Evolutionary conservation across 2,329 filamentous ascomycete genomes (phyloP), one percentile per base, ranked within the genome.

Genomic region (Dryadomyces quercus-mongolicae): DNA sequence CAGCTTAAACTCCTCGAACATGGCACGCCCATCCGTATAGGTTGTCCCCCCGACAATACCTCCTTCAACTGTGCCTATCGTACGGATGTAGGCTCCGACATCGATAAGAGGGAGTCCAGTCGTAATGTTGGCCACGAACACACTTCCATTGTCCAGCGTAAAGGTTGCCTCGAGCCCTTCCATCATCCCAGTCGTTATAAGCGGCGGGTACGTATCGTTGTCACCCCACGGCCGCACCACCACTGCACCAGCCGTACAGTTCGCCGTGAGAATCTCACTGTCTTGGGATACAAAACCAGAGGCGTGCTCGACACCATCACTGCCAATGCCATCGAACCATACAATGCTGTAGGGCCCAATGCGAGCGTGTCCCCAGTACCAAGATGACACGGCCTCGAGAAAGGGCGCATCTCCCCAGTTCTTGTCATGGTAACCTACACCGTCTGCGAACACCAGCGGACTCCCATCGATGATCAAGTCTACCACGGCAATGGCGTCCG

Each of bases 391-490:
- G 16, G 59, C 63, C 5, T 61, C 53, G 12, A 54, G 34, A 53
- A 74, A 70, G 1, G 70, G 66, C 31, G 56, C 56, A 55, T 69
- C 62, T 5, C 66, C 66, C 71, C 72, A 74, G 58, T 74, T 74
- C 70, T 73, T 74, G 57, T 75, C 73, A 58, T 74, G 72, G 58
- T 74, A 74, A 1, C 65, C 72, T 1, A 63, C 52, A 1, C 72
- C 71, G 6, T 61, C 59, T 56, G 71, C 72, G 6, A 54, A 54
- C 16, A 71, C 22, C 15, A 40, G 31, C 18, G 34, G 31, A 31
- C 2, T 16, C 7, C 38, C 31, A 60, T 62, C 2, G 69, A 58
- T 0, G 61, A 66, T 21, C 71, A 68, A 5, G 36, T 63, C 58
- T 16, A 57, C 46, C 5, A 12, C 31, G 18, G 55, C 53, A 4